Conservation (phyloP, 140 eudicot species). For the Cichorium intybus region DNA sequence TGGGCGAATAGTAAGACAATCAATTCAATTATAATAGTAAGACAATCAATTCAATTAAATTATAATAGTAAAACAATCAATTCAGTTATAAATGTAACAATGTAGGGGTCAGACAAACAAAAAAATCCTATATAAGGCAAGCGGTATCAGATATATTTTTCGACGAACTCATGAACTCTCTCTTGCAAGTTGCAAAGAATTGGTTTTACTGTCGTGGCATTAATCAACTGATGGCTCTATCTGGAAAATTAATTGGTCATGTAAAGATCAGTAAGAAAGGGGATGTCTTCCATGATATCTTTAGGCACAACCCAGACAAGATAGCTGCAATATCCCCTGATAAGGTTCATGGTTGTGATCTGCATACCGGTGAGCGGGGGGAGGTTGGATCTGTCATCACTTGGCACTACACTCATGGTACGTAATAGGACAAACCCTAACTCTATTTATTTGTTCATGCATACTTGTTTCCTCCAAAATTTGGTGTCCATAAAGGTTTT, state of each 20-base stretch:
- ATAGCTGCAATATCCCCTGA: neutral
- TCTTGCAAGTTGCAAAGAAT: too few species aligned
- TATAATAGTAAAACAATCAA: too few species aligned
- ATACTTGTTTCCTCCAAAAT: too few species aligned
- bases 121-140: neutral
- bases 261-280: neutral
- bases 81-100: too few species aligned
- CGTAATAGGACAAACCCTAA: neutral
- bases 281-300: constrained; percentile 10
- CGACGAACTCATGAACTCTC: neutral
- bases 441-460: neutral
- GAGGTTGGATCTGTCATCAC: constrained; percentile 10
- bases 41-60: too few species aligned
- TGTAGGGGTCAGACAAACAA: too few species aligned
- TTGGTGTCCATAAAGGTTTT: too few species aligned
- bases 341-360: neutral
- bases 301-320: constrained; percentile 11
- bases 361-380: constrained; percentile 1
- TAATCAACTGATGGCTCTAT: constrained; percentile 7
- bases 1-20: neutral
- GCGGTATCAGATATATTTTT: neutral
- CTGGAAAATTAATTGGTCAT: neutral
- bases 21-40: too few species aligned
- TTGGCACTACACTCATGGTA: constrained; percentile 3
- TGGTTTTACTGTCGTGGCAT: neutral